Percentiles rank a stretch among this genome's conserved stretches.
These are phyloP conservation scores for Pestalotiopsis sp. DNA, from an alignment of 2,329 filamentous ascomycete genomes.

Conservation along the genomic window DNA sequence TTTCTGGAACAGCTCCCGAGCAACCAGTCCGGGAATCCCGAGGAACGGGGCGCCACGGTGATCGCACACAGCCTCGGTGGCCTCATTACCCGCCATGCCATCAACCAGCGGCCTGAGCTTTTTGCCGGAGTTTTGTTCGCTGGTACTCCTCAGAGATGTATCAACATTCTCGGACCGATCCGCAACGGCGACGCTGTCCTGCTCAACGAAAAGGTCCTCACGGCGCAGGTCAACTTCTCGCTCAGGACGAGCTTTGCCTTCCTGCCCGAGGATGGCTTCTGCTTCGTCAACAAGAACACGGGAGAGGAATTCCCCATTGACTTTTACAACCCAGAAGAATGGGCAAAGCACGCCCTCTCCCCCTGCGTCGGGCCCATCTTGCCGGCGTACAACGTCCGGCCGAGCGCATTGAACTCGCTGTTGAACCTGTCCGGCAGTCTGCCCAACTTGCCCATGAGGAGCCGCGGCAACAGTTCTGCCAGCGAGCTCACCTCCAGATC, in stretches of 20 bases:
- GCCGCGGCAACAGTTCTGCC: constrained; percentile 41
- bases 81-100: constrained; percentile 81
- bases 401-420: constrained; percentile 43
- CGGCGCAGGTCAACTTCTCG: constrained; percentile 90
- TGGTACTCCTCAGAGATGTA: constrained; percentile 79
- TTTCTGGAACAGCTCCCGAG: constrained; percentile 75
- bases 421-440: constrained; percentile 45
- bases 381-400: constrained; percentile 51
- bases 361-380: constrained; percentile 73
- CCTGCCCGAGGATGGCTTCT: constrained; percentile 81
- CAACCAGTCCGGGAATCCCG: constrained; percentile 58
- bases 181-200: constrained; percentile 92
- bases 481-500: constrained; percentile 22
- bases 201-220: constrained; percentile 84
- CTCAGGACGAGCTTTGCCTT: constrained; percentile 84
- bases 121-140: constrained; percentile 86
- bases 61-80: constrained; percentile 88
- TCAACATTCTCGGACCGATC: constrained; percentile 88
- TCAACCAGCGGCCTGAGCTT: constrained; percentile 81
- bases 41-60: constrained; percentile 71
- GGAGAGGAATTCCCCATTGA: constrained; percentile 79
- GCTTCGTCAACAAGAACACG: constrained; percentile 82
- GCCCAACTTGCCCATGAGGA: constrained; percentile 42
- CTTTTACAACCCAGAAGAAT: constrained; percentile 78
- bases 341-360: constrained; percentile 76